Evolutionary conservation across 164 flowering plant species (phyloP).

Genomic region (Berberis thunbergii): DNA sequence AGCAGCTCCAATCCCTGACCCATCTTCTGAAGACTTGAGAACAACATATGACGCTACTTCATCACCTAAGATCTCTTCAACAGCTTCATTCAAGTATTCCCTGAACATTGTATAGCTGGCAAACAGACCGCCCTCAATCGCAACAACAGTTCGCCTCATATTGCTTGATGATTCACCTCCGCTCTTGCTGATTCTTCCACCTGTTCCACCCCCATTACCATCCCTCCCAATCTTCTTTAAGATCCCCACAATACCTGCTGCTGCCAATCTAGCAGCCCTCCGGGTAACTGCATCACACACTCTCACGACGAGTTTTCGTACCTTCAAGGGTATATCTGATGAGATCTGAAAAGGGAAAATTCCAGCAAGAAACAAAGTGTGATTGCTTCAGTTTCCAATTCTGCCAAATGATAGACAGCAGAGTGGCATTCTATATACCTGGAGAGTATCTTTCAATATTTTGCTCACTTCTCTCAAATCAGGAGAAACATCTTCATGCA

Average conservation of each 20-base stretch:
- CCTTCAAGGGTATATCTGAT: slow-evolving; percentile 52
- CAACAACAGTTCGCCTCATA: slow-evolving; percentile 72
- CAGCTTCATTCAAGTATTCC: slow-evolving; percentile 69
- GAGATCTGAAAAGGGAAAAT: slow-evolving; percentile 31
- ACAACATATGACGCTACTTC: slow-evolving; percentile 58
- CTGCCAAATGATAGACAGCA: too few relatives aligned
- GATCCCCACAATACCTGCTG: slow-evolving; percentile 94
- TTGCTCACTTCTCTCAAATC: slow-evolving; percentile 65
- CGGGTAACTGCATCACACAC: slow-evolving; percentile 76
- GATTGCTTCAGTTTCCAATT: not conserved
- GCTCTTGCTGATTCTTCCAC: slow-evolving; percentile 34
- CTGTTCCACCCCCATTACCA: slow-evolving; percentile 56
- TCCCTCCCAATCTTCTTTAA: slow-evolving; percentile 92
- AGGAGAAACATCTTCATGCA: slow-evolving; percentile 83
- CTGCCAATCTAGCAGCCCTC: slow-evolving; percentile 82
- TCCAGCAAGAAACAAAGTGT: not conserved
- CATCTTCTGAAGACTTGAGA: slow-evolving; percentile 65
- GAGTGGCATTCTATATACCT: slow-evolving; percentile 24
- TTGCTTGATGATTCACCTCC: slow-evolving; percentile 23
- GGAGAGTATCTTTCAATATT: slow-evolving; percentile 50
- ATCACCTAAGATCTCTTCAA: slow-evolving; percentile 74
- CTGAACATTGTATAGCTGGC: slow-evolving; percentile 54
- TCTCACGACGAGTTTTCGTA: slow-evolving; percentile 63
- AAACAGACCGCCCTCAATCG: slow-evolving; percentile 74
- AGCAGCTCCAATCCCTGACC: slow-evolving; percentile 88